These are phyloP conservation scores for Tolypocladium nubicola DNA, from an alignment of 2,329 filamentous ascomycete species.

Conservation along the genomic window DNA sequence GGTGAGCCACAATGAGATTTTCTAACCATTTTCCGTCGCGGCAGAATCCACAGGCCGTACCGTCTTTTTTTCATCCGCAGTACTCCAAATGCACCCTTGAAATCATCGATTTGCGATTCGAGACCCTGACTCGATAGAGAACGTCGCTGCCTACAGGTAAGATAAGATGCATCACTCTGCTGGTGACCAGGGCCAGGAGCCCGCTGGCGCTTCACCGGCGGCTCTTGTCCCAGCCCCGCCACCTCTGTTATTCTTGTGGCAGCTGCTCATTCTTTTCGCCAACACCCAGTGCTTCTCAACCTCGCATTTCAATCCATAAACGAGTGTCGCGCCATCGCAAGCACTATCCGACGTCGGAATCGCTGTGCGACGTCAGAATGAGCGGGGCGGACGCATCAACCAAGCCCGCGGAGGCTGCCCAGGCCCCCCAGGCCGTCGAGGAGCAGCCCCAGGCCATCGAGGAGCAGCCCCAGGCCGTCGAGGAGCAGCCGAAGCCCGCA, in stretches of 20 bases:
- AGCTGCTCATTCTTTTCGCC: background rate
- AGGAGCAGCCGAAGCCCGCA: background rate
- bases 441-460: constrained; percentile 11
- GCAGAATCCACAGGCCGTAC: background rate
- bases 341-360: background rate
- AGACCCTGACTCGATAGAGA: background rate
- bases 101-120: background rate
- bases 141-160: background rate
- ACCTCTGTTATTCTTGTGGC: background rate
- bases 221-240: background rate
- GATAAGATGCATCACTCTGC: background rate
- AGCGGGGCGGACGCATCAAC: constrained; percentile 12
- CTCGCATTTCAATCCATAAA: background rate
- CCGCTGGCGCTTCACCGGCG: background rate
- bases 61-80: background rate
- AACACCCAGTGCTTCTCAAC: background rate
- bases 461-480: constrained; percentile 5
- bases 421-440: constrained; percentile 11
- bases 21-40: background rate
- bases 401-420: constrained; percentile 13
- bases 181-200: background rate
- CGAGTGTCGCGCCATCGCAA: background rate
- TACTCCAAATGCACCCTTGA: background rate
- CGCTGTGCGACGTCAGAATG: constrained; percentile 3
- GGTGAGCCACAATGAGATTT: background rate